Evolutionary conservation across 2,329 filamentous ascomycete species (phyloP), one percentile per base, ranked within the genome.

Genomic region (Diaporthe ampelina): DNA sequence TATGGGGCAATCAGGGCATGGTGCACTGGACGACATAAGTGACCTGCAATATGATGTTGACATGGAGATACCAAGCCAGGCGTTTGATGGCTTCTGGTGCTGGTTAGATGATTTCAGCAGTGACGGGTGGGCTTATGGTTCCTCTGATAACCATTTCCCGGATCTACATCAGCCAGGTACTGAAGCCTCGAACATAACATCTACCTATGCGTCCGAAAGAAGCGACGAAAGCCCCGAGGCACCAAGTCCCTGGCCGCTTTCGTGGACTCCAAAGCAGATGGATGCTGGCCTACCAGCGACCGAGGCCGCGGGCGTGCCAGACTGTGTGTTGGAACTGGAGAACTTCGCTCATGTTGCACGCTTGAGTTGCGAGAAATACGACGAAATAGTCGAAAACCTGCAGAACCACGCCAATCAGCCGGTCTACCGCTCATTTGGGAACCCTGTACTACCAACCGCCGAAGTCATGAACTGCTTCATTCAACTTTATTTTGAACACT

Each of bases 401-500:
- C 21, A 52, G 21, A 52, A 10, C 21, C 48, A 52, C 21, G 48
- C 48, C 48, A 52, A 24, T 13, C 48, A 52, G 48, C 48, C 48
- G 8, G 24, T 24, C 10, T 37, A 59, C 32, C 57, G 13, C 4
- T 37, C 26, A 11, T 59, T 59, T 59, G 57, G 29, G 8, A 59
- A n/a, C 15, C 29, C 29, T 40, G 57, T 37, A 19, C 37, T 59
- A 29, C 57, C 57, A 11, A n/a, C 57, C n/a, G 19, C 37, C 11
- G 57, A 35, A 24, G 57, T 24, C 26, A 59, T 59, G 57, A 59
- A 40, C 57, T 35, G 21, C 10, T 59, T 59, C 19, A 59, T 59
- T 21, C 57, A 59, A 21, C 57, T 59, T 6, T 59, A 59, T 19
- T 59, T 59, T 21, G 57, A 59, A 32, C 29, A 59, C 19, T n/a